Evolutionary conservation across 208 protist species (phyloP), one percentile per base, ranked within the genome.

Genomic region (Leishmania mexicana): DNA sequence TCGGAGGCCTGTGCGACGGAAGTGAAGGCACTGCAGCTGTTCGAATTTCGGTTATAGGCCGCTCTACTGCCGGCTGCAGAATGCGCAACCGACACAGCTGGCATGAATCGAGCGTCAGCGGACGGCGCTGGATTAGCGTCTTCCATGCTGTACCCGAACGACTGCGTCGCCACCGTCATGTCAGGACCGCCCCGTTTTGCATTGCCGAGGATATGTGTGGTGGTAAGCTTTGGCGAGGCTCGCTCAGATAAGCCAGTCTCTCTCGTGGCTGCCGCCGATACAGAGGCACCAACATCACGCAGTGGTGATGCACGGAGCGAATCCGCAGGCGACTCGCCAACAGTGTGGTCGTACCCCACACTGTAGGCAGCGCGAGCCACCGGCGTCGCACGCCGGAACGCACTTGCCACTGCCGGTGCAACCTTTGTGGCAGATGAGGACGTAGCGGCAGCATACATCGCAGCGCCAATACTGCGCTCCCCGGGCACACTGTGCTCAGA

Each of bases 301-400:
- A 28, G 68, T 31, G 24, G n/a, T 35, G 75, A 65, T 13, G 60
- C 62, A 17, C 42, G 15, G 5, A 75, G 51, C 10, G n/a, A 42
- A 5, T 76, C 65, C 80, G 75, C 72, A 2, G 80, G 78, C 28
- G 80, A 79, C n/a, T 64, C 47, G 11, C 40, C 80, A 8, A 31
- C 75, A 1, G 51, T 67, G 5, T 35, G 54, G 65, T 76, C 74
- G 57, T 84, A 84, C 75, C 80, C 80, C 1, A 72, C 67, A 47
- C 80, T 84, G 80, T 84, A 84, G 35, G 62, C 75, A 21, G 35
- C 62, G 17, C 80, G 80, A 40, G 67, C 75, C 28, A 75, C 75
- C 15, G 80, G 80, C 45, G 80, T 80, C 3, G 75, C 65, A 31
- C 80, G 72, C 10, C 75, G 80, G 70, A 84, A 84, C 13, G 64